Evolutionary conservation across 2,329 filamentous ascomycete species (phyloP).

Genomic region (Microdochium nivale): DNA sequence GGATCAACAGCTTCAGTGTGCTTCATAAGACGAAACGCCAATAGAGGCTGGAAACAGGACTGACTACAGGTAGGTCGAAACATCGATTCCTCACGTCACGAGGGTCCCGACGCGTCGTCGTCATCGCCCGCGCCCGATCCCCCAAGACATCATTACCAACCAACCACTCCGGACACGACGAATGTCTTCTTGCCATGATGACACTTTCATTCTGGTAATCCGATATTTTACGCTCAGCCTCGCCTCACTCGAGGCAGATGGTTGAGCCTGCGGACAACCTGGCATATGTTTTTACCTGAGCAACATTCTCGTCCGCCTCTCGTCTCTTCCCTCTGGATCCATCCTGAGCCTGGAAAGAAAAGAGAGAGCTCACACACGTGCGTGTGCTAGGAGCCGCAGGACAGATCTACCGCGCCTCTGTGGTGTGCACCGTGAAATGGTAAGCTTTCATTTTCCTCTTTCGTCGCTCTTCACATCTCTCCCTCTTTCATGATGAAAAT

Average conservation of each 20-base stretch:
- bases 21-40: not conserved
- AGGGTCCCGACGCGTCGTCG: not conserved
- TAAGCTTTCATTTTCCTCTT: not conserved
- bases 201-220: conserved; percentile 1
- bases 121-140: not conserved
- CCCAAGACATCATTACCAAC: not conserved
- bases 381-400: not conserved
- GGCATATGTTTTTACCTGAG: not conserved
- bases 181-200: not conserved
- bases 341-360: not conserved
- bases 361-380: not conserved
- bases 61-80: not conserved
- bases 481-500: conserved; percentile 2
- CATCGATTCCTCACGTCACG: not conserved
- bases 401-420: not conserved
- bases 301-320: not conserved
- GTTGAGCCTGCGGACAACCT: conserved; percentile 19
- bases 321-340: not conserved
- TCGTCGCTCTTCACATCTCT: not conserved
- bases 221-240: not conserved
- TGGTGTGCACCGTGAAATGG: not conserved
- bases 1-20: not conserved
- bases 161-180: not conserved
- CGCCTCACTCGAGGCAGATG: conserved; percentile 4
- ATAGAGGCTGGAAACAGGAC: not conserved